A percentile compares a stretch with the other conserved stretches of the same genome.
Conservation (phyloP, 192 early-diverging fungal genomes). For the Gigaspora rosea region DNA sequence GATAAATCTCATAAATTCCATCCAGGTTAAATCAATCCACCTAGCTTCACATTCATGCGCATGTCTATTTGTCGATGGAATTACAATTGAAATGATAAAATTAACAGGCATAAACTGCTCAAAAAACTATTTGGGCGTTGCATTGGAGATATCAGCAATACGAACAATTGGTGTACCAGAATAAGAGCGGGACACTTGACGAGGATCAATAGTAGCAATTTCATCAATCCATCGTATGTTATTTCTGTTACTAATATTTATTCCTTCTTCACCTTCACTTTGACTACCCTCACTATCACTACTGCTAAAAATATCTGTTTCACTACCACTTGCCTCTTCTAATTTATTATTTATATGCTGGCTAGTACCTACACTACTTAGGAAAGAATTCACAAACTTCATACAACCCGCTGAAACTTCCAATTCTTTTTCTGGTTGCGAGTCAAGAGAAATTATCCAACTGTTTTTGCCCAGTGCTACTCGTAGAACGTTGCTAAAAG, state of each 20-base stretch:
- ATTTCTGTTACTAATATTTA: not conserved
- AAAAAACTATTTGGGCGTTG: too few relatives aligned
- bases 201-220: slow-evolving; percentile 4
- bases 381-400: not conserved
- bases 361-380: not conserved
- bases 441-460: not conserved
- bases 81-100: too few relatives aligned
- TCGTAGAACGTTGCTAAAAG: not conserved
- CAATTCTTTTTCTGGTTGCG: not conserved
- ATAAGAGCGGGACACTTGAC: too few relatives aligned
- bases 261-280: not conserved
- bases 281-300: not conserved
- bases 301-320: not conserved
- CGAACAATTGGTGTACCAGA: too few relatives aligned
- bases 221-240: not conserved
- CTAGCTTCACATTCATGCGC: too few relatives aligned
- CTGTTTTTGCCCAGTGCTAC: not conserved
- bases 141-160: too few relatives aligned
- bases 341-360: not conserved
- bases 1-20: too few relatives aligned
- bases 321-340: not conserved
- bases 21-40: too few relatives aligned
- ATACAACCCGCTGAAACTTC: not conserved
- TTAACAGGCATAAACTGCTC: too few relatives aligned
- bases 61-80: too few relatives aligned